A percentile compares a stretch with the other conserved stretches of the same genome.
These are phyloP conservation scores for Paramyrothecium sp. DNA, from an alignment of 2,329 filamentous ascomycete species.

Conservation along the genomic window DNA sequence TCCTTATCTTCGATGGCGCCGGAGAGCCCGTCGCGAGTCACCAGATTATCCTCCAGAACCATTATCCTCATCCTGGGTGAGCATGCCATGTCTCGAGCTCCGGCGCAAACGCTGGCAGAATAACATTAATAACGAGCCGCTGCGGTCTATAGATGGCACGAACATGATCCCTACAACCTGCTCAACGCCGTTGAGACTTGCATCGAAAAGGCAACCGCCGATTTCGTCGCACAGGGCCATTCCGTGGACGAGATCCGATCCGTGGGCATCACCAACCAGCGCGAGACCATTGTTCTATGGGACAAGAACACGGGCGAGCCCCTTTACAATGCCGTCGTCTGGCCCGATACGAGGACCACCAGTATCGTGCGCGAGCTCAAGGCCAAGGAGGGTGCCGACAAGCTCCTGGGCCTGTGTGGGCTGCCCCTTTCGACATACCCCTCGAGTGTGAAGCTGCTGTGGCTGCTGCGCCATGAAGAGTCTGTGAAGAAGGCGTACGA, in stretches of 20 bases:
- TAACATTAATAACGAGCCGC: conserved; percentile 4
- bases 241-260: conserved; percentile 67
- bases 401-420: conserved; percentile 70
- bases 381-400: conserved; percentile 62
- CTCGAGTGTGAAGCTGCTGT: conserved; percentile 80
- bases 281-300: conserved; percentile 86
- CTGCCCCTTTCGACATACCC: conserved; percentile 87
- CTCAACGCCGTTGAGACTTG: conserved; percentile 74
- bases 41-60: conserved; percentile 83
- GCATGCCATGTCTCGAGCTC: conserved; percentile 24
- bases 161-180: conserved; percentile 80
- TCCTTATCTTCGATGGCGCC: conserved; percentile 82
- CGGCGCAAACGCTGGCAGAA: not conserved
- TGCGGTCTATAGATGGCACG: conserved; percentile 70
- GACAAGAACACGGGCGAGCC: conserved; percentile 77
- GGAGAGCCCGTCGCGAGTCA: conserved; percentile 79
- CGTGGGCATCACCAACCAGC: conserved; percentile 86
- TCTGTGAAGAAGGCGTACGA: conserved; percentile 74
- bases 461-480: conserved; percentile 72
- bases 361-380: conserved; percentile 75
- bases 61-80: conserved; percentile 82
- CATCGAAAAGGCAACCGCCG: conserved; percentile 71
- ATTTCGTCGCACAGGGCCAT: conserved; percentile 71
- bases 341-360: conserved; percentile 82
- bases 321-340: conserved; percentile 82